phyloP scores from a whole-genome alignment of 208 protist species.

The Leishmania amazonensis region DNA sequence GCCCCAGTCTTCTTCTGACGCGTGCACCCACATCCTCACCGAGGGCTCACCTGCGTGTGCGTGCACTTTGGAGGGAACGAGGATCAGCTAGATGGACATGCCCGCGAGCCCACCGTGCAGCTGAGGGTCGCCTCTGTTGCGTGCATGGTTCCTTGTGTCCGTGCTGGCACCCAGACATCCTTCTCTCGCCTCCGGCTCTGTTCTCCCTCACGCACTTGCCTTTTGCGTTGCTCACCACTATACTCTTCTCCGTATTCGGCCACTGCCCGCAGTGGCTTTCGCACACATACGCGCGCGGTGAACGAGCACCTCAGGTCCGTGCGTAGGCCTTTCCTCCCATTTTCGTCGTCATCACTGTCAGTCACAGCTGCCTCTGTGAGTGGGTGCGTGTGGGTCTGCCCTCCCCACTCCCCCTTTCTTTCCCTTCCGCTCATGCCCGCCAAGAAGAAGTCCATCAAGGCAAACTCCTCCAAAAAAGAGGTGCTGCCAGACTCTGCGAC shows the following conservation, averaged over 20 bases:
- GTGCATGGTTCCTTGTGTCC: too few relatives aligned
- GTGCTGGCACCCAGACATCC: background rate
- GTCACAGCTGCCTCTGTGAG: background rate
- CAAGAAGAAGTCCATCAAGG: conserved; percentile 44
- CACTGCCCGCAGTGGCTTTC: background rate
- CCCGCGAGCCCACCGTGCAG: background rate
- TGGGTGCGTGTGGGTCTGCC: background rate
- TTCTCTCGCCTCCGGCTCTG: background rate
- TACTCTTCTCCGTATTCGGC: background rate
- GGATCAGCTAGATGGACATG: background rate
- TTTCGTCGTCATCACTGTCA: background rate
- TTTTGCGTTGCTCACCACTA: background rate
- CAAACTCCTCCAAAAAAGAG: conserved; percentile 56
- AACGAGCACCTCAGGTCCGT: background rate
- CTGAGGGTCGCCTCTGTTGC: background rate
- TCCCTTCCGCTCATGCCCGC: conserved; percentile 15
- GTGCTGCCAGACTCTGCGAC: conserved; percentile 61
- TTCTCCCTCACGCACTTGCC: background rate
- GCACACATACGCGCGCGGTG: background rate
- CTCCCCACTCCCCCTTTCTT: background rate
- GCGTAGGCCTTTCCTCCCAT: background rate
- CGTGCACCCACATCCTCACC: background rate
- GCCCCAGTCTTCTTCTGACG: background rate
- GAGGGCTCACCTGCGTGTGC: background rate
- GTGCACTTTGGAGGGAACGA: background rate